phyloP scores from a whole-genome alignment of 1,284 basidiomycete genomes.

The Cutaneotrichosporon cutaneum region DNA sequence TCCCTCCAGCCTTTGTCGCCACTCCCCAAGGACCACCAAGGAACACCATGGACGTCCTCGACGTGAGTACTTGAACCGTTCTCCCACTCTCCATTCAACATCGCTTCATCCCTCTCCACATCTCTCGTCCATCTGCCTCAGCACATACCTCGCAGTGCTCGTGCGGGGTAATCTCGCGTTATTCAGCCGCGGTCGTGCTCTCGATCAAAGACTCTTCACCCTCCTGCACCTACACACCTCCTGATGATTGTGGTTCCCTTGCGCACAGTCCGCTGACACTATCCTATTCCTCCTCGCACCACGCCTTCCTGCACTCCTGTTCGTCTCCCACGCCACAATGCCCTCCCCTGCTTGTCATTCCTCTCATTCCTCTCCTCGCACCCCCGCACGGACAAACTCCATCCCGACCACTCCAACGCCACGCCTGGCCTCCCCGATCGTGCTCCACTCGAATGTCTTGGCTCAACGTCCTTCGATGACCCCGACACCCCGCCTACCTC shows the following conservation, averaged over 20 bases:
- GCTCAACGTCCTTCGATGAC: background rate
- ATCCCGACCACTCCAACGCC: background rate
- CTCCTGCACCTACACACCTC: too few species aligned
- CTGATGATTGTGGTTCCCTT: background rate
- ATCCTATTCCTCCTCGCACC: background rate
- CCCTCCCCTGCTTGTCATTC: background rate
- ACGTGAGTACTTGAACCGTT: slow-evolving; percentile 28
- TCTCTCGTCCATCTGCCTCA: background rate
- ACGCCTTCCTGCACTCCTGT: background rate
- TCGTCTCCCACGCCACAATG: background rate
- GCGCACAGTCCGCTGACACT: background rate
- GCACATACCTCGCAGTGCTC: background rate
- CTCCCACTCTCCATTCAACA: slow-evolving; percentile 7
- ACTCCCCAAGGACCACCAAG: background rate
- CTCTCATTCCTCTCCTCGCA: background rate
- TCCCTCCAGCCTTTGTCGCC: background rate
- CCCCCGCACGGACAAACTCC: slow-evolving; percentile 2
- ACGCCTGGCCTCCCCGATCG: slow-evolving; percentile 10
- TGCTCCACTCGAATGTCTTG: background rate
- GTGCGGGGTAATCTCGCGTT: background rate
- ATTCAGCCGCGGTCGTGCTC: background rate
- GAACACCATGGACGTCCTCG: slow-evolving; percentile 35
- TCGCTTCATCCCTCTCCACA: slow-evolving; percentile 7
- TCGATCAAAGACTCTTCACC: background rate
- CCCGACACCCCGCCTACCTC: background rate